Evolutionary conservation across 2,329 filamentous ascomycete genomes (phyloP).

Genomic region (Ophiostoma sp.): DNA sequence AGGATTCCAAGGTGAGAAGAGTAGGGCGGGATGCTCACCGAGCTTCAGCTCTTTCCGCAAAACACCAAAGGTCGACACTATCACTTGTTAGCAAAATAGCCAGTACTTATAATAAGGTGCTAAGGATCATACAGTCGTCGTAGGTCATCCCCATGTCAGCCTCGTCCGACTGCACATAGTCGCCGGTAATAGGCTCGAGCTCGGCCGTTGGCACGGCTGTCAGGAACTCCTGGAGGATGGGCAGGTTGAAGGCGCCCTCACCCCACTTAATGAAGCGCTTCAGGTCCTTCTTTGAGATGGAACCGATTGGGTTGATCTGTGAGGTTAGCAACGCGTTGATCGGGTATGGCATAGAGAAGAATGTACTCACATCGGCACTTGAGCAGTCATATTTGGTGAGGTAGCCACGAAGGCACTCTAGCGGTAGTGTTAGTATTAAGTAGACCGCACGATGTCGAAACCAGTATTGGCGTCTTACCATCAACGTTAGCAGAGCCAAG

Average conservation of each 20-base stretch:
- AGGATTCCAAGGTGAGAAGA: neutral
- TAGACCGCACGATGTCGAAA: neutral
- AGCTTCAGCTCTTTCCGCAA: conserved; percentile 44
- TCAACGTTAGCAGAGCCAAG: conserved; percentile 27
- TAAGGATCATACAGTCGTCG: conserved; percentile 33
- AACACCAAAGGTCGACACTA: conserved; percentile 31
- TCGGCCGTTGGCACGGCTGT: conserved; percentile 58
- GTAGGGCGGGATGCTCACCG: conserved; percentile 28
- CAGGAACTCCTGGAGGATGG: conserved; percentile 61
- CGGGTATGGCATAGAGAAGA: neutral
- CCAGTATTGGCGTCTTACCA: conserved; percentile 24
- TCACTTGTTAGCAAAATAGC: neutral
- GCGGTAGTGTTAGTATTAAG: conserved; percentile 9
- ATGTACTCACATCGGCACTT: conserved; percentile 20
- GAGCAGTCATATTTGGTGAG: conserved; percentile 66
- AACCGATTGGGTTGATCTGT: conserved; percentile 56
- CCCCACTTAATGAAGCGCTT: conserved; percentile 68
- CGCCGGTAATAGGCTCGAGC: conserved; percentile 57
- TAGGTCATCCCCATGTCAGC: conserved; percentile 52
- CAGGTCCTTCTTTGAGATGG: conserved; percentile 57
- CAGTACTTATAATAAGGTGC: neutral
- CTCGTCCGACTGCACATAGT: conserved; percentile 49
- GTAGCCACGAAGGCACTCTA: conserved; percentile 37
- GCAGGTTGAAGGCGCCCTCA: conserved; percentile 52
- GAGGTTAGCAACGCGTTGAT: neutral